A percentile compares a stretch with the other conserved stretches of the same genome.
phyloP scores from a whole-genome alignment of 2,329 filamentous ascomycete species.

The Diaporthe vaccinii region DNA sequence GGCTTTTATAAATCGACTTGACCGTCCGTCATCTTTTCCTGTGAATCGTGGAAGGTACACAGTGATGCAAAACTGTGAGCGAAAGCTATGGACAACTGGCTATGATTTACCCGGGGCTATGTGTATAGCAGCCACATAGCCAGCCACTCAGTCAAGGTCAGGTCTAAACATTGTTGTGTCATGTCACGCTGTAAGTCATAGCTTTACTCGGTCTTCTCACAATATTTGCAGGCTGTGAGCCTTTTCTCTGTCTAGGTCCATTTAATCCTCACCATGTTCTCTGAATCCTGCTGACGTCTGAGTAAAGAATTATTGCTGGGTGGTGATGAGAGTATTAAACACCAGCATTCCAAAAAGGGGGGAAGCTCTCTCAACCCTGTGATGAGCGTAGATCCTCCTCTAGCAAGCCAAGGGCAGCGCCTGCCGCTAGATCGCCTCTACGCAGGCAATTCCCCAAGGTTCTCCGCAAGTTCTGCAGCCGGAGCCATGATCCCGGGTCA shows the following conservation, averaged over 20 bases:
- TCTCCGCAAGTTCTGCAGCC: neutral
- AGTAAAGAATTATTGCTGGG: neutral
- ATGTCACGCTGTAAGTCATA: neutral
- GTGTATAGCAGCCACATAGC: too few species aligned
- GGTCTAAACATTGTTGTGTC: neutral
- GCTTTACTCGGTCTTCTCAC: neutral
- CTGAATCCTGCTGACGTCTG: neutral
- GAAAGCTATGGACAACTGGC: too few species aligned
- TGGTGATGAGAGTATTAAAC: neutral
- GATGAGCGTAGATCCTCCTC: neutral
- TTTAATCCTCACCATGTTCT: too few species aligned
- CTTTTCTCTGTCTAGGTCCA: neutral
- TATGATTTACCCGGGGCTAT: too few species aligned
- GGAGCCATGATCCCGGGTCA: neutral
- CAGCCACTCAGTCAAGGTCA: neutral
- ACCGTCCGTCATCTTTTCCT: too few species aligned
- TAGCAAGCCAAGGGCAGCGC: neutral
- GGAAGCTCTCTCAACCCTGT: neutral
- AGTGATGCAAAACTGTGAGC: too few species aligned
- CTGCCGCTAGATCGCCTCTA: neutral
- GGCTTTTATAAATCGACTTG: too few species aligned
- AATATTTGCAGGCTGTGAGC: neutral
- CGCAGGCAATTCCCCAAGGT: accelerated
- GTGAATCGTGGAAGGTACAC: too few species aligned
- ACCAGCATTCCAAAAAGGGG: neutral